phyloP scores from a whole-genome alignment of 2,329 filamentous ascomycete genomes.

The Penicillium frequentans region DNA sequence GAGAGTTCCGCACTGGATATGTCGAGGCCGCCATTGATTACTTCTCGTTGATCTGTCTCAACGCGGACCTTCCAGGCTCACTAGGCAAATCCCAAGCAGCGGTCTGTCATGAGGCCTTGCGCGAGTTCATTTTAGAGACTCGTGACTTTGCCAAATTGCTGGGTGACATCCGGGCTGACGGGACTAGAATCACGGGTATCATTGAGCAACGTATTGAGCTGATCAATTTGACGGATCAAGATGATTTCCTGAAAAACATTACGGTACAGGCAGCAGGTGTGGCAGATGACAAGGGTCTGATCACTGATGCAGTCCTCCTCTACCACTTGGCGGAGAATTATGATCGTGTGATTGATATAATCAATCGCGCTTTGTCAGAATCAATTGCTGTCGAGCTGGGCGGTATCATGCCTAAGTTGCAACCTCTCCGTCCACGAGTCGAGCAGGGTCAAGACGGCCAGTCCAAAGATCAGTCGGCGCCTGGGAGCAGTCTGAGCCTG shows the following conservation, averaged over 20 bases:
- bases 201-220: constrained; percentile 83
- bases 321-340: constrained; percentile 96
- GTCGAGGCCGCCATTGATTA: constrained; percentile 92
- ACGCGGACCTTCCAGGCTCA: constrained; percentile 74
- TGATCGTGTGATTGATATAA: constrained; percentile 85
- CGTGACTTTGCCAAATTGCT: constrained; percentile 92
- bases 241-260: constrained; percentile 86
- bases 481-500: constrained; percentile 56
- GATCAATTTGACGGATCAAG: constrained; percentile 75
- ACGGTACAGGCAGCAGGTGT: constrained; percentile 88
- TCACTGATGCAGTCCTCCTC: constrained; percentile 88
- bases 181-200: constrained; percentile 77
- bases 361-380: constrained; percentile 88
- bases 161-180: constrained; percentile 85
- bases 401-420: constrained; percentile 73
- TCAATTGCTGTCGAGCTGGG: constrained; percentile 84
- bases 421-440: constrained; percentile 74
- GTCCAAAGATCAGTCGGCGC: constrained; percentile 11
- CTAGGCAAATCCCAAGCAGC: constrained; percentile 73
- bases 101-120: constrained; percentile 87
- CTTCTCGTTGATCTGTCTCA: constrained; percentile 85
- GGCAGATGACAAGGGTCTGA: constrained; percentile 90
- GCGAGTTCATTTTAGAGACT: constrained; percentile 93
- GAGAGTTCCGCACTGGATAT: constrained; percentile 89
- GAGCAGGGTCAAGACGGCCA: constrained; percentile 24